Base-by-base conservation (phyloP, 768 basidiomycete genomes). In the Dentipellis sp. region DNA sequence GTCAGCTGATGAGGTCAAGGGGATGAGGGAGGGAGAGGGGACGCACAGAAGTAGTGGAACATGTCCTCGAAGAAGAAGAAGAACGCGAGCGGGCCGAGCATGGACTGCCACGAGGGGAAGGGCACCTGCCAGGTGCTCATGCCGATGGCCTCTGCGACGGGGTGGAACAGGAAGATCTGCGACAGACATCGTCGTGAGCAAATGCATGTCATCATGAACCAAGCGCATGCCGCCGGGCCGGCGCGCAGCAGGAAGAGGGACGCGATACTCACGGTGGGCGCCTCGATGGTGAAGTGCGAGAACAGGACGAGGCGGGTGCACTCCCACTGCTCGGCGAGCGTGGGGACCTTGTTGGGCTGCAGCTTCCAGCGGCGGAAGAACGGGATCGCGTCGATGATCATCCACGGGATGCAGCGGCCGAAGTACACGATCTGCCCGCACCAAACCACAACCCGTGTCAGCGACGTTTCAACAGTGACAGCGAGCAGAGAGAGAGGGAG, bases 51-150 rank as follows among this genome's bases (percentile, higher is more conserved):
- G 75, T 86, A 97, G 72, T 99, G 95, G 79, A 89, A 97, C 64
- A 87, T 81, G 69, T 97, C 95, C 72, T 99, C 97, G 61, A 97
- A 91, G 67, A 95, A 76, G 71, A 98, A 97, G 78, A 98, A 98
- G 59, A 92, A 71, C 35, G 80, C 80, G 52, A 97, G 71, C 69
- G 95, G 94, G 16, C 80, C 84, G 3, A 75, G 69, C 78, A 94
- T 88, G 7, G 77, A 76, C 62, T 74, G 75, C 71, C 78, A 75
- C 0, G 80, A 68, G 0, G 97, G 90, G 75, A 99, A 91, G 1
- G 97, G 95, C 2, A 98, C 88, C 60, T 97, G 87, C 73, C 89
- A 88, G 0, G 95, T 99, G 37, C 78, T 68, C 90, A 99, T 93
- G 62, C 92, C 94, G 56, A 95, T 78, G 46, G 74, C 68, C 65